Percentiles rank a stretch among this genome's conserved stretches.
phyloP scores from a whole-genome alignment of 2,329 filamentous ascomycete species.

The Aureobasidium namibiae region DNA sequence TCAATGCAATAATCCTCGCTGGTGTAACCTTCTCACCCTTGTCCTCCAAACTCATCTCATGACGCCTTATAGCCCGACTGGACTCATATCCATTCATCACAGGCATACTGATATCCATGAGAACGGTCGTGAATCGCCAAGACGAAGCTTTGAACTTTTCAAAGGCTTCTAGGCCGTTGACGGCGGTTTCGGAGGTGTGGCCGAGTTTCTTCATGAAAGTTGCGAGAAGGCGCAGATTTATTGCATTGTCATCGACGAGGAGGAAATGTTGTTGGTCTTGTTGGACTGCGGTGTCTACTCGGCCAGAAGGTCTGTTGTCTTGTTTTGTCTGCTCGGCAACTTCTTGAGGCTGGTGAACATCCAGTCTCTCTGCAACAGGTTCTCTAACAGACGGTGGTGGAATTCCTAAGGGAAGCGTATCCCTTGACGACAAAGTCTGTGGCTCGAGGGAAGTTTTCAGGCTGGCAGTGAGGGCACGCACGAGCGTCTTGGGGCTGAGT shows the following conservation, averaged over 20 bases:
- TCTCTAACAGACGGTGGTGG: background rate
- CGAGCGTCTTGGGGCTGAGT: background rate
- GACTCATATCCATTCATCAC: slow-evolving; percentile 24
- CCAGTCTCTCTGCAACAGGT: too few species aligned
- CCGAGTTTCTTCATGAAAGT: slow-evolving; percentile 6
- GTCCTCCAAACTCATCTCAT: slow-evolving; percentile 18
- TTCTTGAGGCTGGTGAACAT: background rate
- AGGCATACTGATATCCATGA: slow-evolving; percentile 16
- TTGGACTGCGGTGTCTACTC: too few species aligned
- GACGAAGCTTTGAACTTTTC: background rate
- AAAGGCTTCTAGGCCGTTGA: background rate
- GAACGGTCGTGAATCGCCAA: slow-evolving; percentile 4
- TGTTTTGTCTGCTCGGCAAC: background rate
- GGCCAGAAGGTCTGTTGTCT: too few species aligned
- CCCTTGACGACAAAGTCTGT: background rate
- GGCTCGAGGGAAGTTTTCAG: background rate
- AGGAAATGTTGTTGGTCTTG: slow-evolving; percentile 3
- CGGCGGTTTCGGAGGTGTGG: background rate
- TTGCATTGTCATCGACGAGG: slow-evolving; percentile 10
- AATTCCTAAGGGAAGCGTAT: too few species aligned
- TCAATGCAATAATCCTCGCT: slow-evolving; percentile 19
- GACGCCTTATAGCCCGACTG: slow-evolving; percentile 23
- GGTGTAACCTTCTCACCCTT: background rate
- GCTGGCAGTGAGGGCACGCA: background rate
- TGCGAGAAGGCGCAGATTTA: background rate